A percentile compares a stretch with the other conserved stretches of the same genome.
Conservation (phyloP, 495 filamentous ascomycete species). For the Extremus antarcticus region DNA sequence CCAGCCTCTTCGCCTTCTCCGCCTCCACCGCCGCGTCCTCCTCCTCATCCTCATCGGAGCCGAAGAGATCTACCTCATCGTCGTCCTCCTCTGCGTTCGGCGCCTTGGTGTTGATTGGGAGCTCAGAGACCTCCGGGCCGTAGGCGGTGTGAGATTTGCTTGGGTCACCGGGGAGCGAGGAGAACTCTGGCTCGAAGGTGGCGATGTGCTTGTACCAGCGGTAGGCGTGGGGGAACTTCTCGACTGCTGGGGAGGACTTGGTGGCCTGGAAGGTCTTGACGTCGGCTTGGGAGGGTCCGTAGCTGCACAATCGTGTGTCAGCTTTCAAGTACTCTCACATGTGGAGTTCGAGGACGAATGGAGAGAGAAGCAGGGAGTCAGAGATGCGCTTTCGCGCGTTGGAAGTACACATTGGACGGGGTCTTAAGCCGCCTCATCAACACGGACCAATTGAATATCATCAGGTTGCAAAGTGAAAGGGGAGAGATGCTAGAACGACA, state of each 20-base stretch:
- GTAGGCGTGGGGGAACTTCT: constrained; percentile 84
- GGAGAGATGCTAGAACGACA: constrained; percentile 22
- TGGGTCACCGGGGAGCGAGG: constrained; percentile 80
- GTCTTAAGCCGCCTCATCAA: constrained; percentile 99
- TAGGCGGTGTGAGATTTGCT: constrained; percentile 79
- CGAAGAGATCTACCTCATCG: constrained; percentile 82
- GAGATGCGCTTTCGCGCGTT: constrained; percentile 69
- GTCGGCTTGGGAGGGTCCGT: constrained; percentile 85
- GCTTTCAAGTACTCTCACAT: too few species aligned
- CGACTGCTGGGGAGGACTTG: constrained; percentile 58
- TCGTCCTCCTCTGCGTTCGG: constrained; percentile 56
- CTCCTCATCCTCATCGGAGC: constrained; percentile 75
- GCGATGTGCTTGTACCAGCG: constrained; percentile 99
- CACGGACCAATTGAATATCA: constrained; percentile 96
- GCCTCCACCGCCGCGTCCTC: constrained; percentile 77
- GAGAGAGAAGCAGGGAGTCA: constrained; percentile 51
- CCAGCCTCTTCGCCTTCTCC: constrained; percentile 77
- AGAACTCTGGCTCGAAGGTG: constrained; percentile 81
- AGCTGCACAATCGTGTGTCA: constrained; percentile 41
- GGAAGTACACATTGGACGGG: constrained; percentile 78
- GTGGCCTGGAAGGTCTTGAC: constrained; percentile 87
- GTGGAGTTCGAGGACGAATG: too few species aligned
- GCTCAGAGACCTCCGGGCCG: constrained; percentile 69
- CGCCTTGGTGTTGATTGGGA: constrained; percentile 76
- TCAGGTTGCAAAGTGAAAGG: constrained; percentile 42